Evolutionary conservation across 148 eudicot species (phyloP).

Genomic region (Chenopodium album): DNA sequence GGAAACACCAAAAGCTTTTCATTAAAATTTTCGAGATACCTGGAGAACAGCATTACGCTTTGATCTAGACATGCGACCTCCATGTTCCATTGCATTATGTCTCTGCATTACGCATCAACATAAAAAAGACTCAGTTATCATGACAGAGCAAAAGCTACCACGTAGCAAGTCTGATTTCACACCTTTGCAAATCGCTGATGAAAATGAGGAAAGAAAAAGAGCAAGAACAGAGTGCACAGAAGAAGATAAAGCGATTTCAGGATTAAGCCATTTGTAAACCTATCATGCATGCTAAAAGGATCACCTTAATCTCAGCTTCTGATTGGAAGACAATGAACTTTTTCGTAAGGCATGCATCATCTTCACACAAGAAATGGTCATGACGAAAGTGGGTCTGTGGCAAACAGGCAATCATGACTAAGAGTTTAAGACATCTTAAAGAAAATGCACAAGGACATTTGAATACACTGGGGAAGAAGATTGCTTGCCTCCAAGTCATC

Average conservation of each 20-base stretch:
- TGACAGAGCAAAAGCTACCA: slow-evolving; percentile 1
- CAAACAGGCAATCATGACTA: background rate
- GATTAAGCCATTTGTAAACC: background rate
- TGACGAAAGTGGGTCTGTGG: slow-evolving; percentile 76
- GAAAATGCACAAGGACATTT: background rate
- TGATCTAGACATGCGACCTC: slow-evolving; percentile 95
- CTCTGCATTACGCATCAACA: slow-evolving; percentile 45
- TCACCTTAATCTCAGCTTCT: slow-evolving; percentile 86
- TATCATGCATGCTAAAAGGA: slow-evolving; percentile 9
- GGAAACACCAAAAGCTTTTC: background rate
- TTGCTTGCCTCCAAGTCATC: slow-evolving; percentile 85
- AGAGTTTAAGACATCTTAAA: background rate
- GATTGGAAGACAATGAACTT: slow-evolving; percentile 78
- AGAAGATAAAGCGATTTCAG: background rate
- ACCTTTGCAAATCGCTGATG: background rate
- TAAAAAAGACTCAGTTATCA: background rate
- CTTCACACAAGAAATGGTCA: slow-evolving; percentile 82
- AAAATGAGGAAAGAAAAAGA: background rate
- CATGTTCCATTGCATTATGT: slow-evolving; percentile 92
- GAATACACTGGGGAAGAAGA: slow-evolving; percentile 5
- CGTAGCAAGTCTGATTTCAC: background rate
- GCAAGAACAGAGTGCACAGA: background rate
- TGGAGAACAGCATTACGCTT: slow-evolving; percentile 89
- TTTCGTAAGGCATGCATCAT: slow-evolving; percentile 81
- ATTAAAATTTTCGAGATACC: slow-evolving; percentile 33